These are phyloP conservation scores for Ascosphaera pollenicola DNA, from an alignment of 2,329 filamentous ascomycete species.

Conservation along the genomic window DNA sequence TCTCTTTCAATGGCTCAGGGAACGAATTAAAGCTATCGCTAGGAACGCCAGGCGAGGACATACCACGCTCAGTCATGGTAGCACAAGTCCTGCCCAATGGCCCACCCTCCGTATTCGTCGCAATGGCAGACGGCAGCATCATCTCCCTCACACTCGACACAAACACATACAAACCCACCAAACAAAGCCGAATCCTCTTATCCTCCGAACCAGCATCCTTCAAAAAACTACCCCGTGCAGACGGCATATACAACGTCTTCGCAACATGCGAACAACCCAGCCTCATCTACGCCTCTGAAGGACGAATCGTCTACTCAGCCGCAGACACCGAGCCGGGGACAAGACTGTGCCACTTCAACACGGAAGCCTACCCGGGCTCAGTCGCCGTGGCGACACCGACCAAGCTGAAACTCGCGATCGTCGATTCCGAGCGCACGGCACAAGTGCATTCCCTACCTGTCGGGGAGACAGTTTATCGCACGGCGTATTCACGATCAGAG, in stretches of 20 bases:
- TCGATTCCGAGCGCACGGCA: slow-evolving; percentile 70
- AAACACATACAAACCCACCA: slow-evolving; percentile 38
- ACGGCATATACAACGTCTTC: slow-evolving; percentile 58
- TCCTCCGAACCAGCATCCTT: slow-evolving; percentile 71
- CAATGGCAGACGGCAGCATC: slow-evolving; percentile 82
- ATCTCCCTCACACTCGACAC: slow-evolving; percentile 56
- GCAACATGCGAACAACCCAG: slow-evolving; percentile 88
- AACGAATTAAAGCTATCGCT: slow-evolving; percentile 27
- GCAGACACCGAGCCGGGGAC: slow-evolving; percentile 75
- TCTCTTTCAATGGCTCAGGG: slow-evolving; percentile 35
- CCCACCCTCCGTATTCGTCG: slow-evolving; percentile 59
- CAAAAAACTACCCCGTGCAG: slow-evolving; percentile 47
- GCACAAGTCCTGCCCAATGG: slow-evolving; percentile 49
- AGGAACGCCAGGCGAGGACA: slow-evolving; percentile 44
- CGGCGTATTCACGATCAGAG: slow-evolving; percentile 62
- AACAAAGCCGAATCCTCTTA: slow-evolving; percentile 60
- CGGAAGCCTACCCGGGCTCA: slow-evolving; percentile 56
- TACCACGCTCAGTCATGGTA: slow-evolving; percentile 63
- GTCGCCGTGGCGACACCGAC: slow-evolving; percentile 59
- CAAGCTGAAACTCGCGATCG: slow-evolving; percentile 55
- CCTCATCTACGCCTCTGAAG: slow-evolving; percentile 75
- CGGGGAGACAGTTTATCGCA: slow-evolving; percentile 60
- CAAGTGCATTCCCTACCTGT: slow-evolving; percentile 66
- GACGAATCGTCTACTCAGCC: slow-evolving; percentile 75
- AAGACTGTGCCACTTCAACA: slow-evolving; percentile 62